Evolutionary conservation across 495 filamentous ascomycete species (phyloP).

Genomic region (Penicillium samsonianum): DNA sequence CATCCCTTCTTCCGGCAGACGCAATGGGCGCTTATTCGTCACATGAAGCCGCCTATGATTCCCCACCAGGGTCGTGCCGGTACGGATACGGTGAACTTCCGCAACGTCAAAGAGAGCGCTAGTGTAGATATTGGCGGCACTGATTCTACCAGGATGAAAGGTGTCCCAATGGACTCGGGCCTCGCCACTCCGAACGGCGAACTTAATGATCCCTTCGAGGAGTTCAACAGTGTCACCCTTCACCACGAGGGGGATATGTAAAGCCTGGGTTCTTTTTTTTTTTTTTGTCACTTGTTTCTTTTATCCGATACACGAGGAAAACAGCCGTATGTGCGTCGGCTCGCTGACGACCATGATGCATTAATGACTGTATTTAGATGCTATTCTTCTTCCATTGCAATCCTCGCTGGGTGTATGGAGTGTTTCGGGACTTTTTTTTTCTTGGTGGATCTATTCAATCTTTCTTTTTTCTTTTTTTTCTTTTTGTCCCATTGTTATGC

Average conservation of each 20-base stretch:
- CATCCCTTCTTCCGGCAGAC: slow-evolving; percentile 96
- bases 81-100: slow-evolving; percentile 93
- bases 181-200: slow-evolving; percentile 83
- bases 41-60: slow-evolving; percentile 98
- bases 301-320: slow-evolving; percentile 21
- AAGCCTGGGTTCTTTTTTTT: slow-evolving; percentile 19
- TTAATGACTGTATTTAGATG: slow-evolving; percentile 39
- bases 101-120: slow-evolving; percentile 95
- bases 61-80: slow-evolving; percentile 82
- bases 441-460: slow-evolving; percentile 23
- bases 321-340: slow-evolving; percentile 33
- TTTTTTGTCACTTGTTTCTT: slow-evolving; percentile 15
- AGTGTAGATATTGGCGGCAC: slow-evolving; percentile 83
- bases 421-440: slow-evolving; percentile 22
- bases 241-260: slow-evolving; percentile 86
- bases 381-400: slow-evolving; percentile 22
- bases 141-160: slow-evolving; percentile 61
- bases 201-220: slow-evolving; percentile 91
- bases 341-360: slow-evolving; percentile 44
- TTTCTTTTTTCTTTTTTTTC: slow-evolving; percentile 19
- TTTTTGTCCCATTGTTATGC: slow-evolving; percentile 8
- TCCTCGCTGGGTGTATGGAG: slow-evolving; percentile 32
- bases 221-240: slow-evolving; percentile 97
- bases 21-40: slow-evolving; percentile 94
- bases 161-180: slow-evolving; percentile 82